Conservation (phyloP, 441 rosid genomes). For the Pelargonium fulgidum region DNA sequence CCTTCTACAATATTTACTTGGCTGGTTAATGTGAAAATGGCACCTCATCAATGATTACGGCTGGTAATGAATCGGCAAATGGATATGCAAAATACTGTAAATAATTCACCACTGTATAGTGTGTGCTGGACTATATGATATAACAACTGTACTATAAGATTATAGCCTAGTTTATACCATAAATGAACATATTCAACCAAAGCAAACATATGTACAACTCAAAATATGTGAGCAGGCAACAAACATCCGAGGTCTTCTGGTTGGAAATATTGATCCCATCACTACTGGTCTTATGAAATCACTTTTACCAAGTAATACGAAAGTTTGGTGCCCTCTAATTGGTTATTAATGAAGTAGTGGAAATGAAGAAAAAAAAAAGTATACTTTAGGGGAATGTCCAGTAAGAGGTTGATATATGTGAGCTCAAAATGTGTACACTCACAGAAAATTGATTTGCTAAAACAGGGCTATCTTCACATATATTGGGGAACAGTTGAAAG, state of each 20-base stretch:
- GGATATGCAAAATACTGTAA: neutral
- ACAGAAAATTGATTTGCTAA: slow-evolving; percentile 59
- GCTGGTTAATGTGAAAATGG: neutral
- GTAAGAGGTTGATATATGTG: neutral
- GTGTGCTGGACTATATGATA: neutral
- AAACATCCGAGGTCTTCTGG: neutral
- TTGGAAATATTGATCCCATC: neutral
- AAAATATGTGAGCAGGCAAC: neutral
- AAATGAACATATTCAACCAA: neutral
- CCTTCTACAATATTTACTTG: neutral
- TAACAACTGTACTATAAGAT: neutral
- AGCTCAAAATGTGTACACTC: slow-evolving; percentile 17
- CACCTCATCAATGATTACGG: neutral
- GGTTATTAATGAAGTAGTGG: neutral
- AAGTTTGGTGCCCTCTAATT: neutral
- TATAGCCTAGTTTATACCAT: neutral
- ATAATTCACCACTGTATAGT: neutral
- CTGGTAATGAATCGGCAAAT: neutral
- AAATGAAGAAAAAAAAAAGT: neutral
- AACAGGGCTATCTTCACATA: slow-evolving; percentile 45
- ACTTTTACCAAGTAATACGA: neutral
- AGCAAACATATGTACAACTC: neutral
- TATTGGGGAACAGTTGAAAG: slow-evolving; percentile 42
- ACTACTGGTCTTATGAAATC: neutral
- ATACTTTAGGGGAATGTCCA: neutral